Evolutionary conservation across 306 rosid genomes (phyloP), one percentile per base, ranked within the genome.

Genomic region (Begonia loranthoides): DNA sequence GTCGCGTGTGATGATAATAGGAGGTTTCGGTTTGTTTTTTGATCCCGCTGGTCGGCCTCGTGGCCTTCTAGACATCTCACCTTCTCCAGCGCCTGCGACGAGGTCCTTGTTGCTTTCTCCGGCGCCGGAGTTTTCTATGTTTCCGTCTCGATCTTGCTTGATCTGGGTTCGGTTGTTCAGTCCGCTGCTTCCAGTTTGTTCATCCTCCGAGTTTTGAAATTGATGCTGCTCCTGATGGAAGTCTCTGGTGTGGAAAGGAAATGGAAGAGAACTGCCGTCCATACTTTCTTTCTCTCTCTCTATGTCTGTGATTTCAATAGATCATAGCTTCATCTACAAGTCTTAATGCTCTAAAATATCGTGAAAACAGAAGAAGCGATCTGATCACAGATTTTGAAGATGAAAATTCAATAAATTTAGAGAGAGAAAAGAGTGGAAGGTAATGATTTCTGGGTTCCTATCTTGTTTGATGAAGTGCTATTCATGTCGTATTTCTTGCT

Each of bases 21-120:
- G 99, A 0, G 99, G 99, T 63, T 86, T 90, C 0, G 88, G 95
- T 50, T 86, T 90, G 86, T 90, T 90, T 65, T 90, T 90, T 61
- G 99, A 90, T 70, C 99, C 99, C 0, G 99, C 63, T 0, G 99
- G 99, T 16, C 99, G 65, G 12, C 99, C 97, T 9, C 99, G 51
- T 0, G 95, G 88, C 47, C 94, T 72, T 60, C 96, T 63, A 0
- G 80, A 41, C 41, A 75, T 87, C 17, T 77, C 94, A 2, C 69
- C 78, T 4, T 74, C 95, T 0, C 43, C 67, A 10, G 62, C 64
- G 4, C 38, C 40, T 9, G 45, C 46, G 45, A 36, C 57, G 12
- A 43, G 17, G n/a, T 45, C 54, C 12, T 58, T 49, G 33, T 39
- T 19, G 10, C 52, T 51, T 1, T 57, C 59, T 0, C 50, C 52